Percentiles rank a stretch among this genome's conserved stretches.
Conservation (phyloP, 2,329 filamentous ascomycete species). For the Aaosphaeria pasadenensis region DNA sequence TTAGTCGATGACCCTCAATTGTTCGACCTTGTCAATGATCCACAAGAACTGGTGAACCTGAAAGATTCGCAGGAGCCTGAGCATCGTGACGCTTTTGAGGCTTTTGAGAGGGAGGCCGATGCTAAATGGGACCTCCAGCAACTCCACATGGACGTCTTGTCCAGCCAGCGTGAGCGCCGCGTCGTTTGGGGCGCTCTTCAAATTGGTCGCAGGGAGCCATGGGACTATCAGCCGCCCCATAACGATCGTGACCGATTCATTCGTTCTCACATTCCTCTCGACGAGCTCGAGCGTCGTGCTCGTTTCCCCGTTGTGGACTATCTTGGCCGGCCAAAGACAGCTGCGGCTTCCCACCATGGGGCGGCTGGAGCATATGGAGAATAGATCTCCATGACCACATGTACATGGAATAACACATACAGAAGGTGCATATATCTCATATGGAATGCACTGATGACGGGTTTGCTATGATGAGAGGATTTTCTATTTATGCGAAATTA, state of each 20-base stretch:
- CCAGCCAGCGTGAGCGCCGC: constrained; percentile 74
- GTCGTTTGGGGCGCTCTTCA: constrained; percentile 78
- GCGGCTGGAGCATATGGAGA: constrained; percentile 34
- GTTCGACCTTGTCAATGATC: constrained; percentile 74
- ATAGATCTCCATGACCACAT: constrained; percentile 6
- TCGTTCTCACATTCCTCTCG: constrained; percentile 75
- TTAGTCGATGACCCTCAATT: constrained; percentile 81
- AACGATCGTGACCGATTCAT: constrained; percentile 76
- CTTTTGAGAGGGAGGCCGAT: constrained; percentile 71
- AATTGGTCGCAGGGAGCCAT: constrained; percentile 64
- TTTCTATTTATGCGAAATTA: too few relatives aligned
- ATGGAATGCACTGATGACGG: too few relatives aligned
- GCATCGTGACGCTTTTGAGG: constrained; percentile 44
- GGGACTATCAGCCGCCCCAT: constrained; percentile 79
- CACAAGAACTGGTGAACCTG: constrained; percentile 73
- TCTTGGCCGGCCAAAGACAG: constrained; percentile 38
- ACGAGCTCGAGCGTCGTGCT: constrained; percentile 74
- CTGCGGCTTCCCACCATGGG: constrained; percentile 30
- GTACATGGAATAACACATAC: too few relatives aligned
- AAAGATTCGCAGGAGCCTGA: constrained; percentile 42
- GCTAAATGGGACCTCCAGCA: constrained; percentile 76
- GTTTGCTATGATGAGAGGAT: too few relatives aligned
- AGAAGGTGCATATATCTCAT: too few relatives aligned
- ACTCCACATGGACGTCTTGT: constrained; percentile 72
- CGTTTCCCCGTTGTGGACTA: constrained; percentile 61